Base-by-base conservation (phyloP, 1,139 yeast genomes). In the Pichia sp. region DNA sequence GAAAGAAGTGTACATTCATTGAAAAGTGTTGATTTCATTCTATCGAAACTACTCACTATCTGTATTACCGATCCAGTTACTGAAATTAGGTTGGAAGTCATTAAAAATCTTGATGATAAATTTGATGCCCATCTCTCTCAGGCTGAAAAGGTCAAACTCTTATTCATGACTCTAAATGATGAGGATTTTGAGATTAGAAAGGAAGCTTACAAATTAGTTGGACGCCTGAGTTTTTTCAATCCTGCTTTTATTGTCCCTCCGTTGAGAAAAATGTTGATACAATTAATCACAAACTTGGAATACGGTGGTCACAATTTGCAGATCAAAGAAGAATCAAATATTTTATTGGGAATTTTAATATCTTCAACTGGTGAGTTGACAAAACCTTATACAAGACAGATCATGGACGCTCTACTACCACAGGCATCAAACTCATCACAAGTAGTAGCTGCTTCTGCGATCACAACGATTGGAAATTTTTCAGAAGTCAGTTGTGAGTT, bases 191-290 rank as follows among this genome's bases (percentile, higher is more conserved):
- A 77, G 10, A 86, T 92, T 27, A 75, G 96, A 43, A 79, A 84
- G 56, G 84, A 79, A n/a, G 84, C 96, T 0, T 77, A 90, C 38
- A 73, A 73, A 40, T 75, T 90, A 7, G 77, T 92, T 48, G 97
- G 98, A 2, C 73, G 97, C 47, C 66, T 94, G 27, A 83, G 96
- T 0, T 68, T 79, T 4, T 82, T 87, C 36, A 94, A 94, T 57
- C 97, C 99, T 1, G 97, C 98, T 0, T 90, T 87, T 62, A 87
- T 92, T 51, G 92, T 90, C 29, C 98, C 99, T 0, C 85, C 95
- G 1, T 69, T 94, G 46, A 71, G 98, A 54, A 90, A 87, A 58
- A 80, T 94, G 0, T 67, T 94, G 50, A 80, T 94, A 43, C 97
- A 92, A 61, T 69, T 90, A 26, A 65, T 94, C 42, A 86, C 97